phyloP scores from a whole-genome alignment of 495 filamentous ascomycete species.

The Aspergillus bertholletiae region DNA sequence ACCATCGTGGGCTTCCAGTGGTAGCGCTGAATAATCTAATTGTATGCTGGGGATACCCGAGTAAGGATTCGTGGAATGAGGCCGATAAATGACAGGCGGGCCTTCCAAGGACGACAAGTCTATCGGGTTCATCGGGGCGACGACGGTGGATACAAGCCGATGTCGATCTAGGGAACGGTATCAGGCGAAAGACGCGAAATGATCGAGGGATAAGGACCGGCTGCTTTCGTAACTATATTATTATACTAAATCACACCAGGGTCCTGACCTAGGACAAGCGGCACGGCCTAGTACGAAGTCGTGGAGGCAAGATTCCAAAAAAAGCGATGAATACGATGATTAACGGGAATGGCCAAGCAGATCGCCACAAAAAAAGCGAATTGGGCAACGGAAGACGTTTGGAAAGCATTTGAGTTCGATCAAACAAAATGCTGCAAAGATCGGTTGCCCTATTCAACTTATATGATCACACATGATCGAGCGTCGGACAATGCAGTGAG shows the following conservation, averaged over 20 bases:
- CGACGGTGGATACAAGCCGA: not conserved
- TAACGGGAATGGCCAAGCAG: constrained; percentile 4
- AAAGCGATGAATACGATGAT: constrained; percentile 23
- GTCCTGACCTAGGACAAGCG: not conserved
- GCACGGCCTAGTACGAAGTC: constrained; percentile 9
- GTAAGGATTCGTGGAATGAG: constrained; percentile 1
- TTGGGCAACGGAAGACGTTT: not conserved
- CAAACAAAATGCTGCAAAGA: not conserved
- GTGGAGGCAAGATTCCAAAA: constrained; percentile 8
- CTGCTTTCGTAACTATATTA: not conserved
- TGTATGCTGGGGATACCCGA: constrained; percentile 6
- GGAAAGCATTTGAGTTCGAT: not conserved
- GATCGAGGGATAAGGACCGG: not conserved
- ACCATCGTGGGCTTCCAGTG: constrained; percentile 6
- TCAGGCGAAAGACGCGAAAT: not conserved
- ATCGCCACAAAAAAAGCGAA: constrained; percentile 7
- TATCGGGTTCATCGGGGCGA: constrained; percentile 11
- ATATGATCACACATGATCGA: not conserved
- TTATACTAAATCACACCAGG: not conserved
- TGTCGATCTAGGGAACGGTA: not conserved
- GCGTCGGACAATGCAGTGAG: not conserved
- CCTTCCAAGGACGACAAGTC: constrained; percentile 41
- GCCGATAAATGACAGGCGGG: constrained; percentile 26
- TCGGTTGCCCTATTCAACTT: not conserved
- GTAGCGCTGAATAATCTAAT: not conserved